Conservation (phyloP, 768 basidiomycete species). For the Mycena capillaripes region DNA sequence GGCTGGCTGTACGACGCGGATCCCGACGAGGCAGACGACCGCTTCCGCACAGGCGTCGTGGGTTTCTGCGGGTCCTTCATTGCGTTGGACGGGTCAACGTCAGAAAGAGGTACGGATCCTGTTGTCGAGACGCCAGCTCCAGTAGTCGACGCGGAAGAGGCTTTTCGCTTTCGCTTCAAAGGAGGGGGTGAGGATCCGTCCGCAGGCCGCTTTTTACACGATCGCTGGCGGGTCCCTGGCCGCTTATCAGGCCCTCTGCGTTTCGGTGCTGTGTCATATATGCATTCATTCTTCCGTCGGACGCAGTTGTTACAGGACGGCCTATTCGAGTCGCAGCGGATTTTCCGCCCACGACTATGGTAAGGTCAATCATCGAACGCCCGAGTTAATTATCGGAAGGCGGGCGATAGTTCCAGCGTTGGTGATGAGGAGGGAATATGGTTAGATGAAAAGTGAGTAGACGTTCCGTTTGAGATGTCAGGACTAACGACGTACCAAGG, state of each 20-base stretch:
- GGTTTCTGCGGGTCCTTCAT: constrained; percentile 22
- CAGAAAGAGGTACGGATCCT: constrained; percentile 22
- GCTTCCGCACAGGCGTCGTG: constrained; percentile 6
- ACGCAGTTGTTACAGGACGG: constrained; percentile 87
- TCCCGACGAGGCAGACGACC: constrained; percentile 5
- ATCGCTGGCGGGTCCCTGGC: constrained; percentile 86
- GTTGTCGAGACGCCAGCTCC: constrained; percentile 57
- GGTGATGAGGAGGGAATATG: constrained; percentile 36
- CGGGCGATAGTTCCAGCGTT: constrained; percentile 47
- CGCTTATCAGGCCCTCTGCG: constrained; percentile 90
- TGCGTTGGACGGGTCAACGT: neutral
- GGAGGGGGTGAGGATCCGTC: constrained; percentile 66
- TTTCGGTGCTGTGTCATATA: constrained; percentile 86
- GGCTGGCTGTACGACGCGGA: constrained; percentile 15
- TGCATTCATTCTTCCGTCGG: constrained; percentile 82
- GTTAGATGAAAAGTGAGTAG: constrained; percentile 43
- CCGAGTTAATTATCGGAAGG: constrained; percentile 40
- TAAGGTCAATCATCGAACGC: constrained; percentile 26
- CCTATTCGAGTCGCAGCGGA: constrained; percentile 87
- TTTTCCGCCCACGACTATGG: constrained; percentile 85
- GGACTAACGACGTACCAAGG: constrained; percentile 77
- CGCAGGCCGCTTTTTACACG: constrained; percentile 84
- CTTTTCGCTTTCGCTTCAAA: constrained; percentile 67
- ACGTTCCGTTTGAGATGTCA: constrained; percentile 52
- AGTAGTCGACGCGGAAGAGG: constrained; percentile 52